Evolutionary conservation across 192 early-diverging fungal genomes (phyloP), one percentile per base, ranked within the genome.

Genomic region (Podila horticola): DNA sequence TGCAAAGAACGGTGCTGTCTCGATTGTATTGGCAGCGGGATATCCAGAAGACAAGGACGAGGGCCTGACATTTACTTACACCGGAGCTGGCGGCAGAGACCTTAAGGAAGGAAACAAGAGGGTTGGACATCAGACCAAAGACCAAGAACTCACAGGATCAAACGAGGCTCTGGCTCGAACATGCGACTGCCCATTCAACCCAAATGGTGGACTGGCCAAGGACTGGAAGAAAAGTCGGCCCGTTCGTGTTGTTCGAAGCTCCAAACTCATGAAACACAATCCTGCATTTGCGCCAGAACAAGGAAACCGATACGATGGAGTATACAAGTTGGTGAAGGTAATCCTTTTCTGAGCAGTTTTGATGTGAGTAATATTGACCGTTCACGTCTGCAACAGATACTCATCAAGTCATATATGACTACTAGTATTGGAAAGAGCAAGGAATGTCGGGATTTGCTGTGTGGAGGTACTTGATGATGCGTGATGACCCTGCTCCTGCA

Each of bases 41-140:
- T 93, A 92, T 64, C 84, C 85, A 0, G 90, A 92, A 36, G 93
- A 94, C 62, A 79, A 74, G 4, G 93, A 94, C 50, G 67, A 87
- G 29, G 93, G 93, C 0, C 85, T 87, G 0, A 84, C 86, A 58
- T 94, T 94, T 66, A 83, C 83, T 2, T 94, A 92, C 68, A 92
- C 92, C 1, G 92, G 93, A 0, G 88, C 85, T 22, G 92, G 92
- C 30, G 92, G 91, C 0, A 84, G 90, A 22, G 72, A 87, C 41
- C 62, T 74, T 0, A 83, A 79, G 65, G 66, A 69, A 8, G 82
- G 75, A 12, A 92, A 94, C 64, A 87, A 86, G 71, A 81, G 92
- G 15, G 66, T 79, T 33, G 88, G 79, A 7, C 69, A 69, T 17
- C 92, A 93, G 64, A 64, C 83, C 4, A 69, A 64, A 12, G 87